Percentiles rank a stretch among this genome's conserved stretches.
Evolutionary conservation across 2,329 filamentous ascomycete species (phyloP).

Genomic region (Ascosphaera apis): DNA sequence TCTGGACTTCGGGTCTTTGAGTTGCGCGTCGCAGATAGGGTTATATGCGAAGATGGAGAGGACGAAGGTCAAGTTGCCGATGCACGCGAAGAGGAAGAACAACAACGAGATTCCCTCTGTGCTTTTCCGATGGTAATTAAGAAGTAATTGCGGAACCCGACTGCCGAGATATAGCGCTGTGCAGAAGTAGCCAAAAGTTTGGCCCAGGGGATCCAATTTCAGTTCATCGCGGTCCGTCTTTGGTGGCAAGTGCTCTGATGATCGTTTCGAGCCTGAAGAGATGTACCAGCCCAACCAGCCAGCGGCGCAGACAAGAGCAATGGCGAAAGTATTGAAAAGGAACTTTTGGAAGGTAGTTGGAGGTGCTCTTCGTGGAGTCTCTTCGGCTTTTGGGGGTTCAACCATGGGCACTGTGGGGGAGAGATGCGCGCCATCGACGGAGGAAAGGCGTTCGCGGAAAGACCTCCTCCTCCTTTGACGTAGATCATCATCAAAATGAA

Average conservation of each 20-base stretch:
- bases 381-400: slow-evolving; percentile 19
- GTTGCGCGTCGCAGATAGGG: slow-evolving; percentile 38
- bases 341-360: slow-evolving; percentile 23
- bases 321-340: slow-evolving; percentile 50
- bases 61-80: slow-evolving; percentile 87
- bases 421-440: slow-evolving; percentile 42
- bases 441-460: slow-evolving; percentile 25
- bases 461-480: no score
- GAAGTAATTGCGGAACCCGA: slow-evolving; percentile 66
- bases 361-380: slow-evolving; percentile 8
- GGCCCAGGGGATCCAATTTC: slow-evolving; percentile 52
- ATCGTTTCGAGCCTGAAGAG: slow-evolving; percentile 25
- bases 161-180: slow-evolving; percentile 74
- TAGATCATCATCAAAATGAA: no score
- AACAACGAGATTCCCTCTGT: slow-evolving; percentile 84
- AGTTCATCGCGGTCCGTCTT: no score
- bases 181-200: slow-evolving; percentile 85
- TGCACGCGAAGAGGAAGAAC: slow-evolving; percentile 90
- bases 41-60: slow-evolving; percentile 80
- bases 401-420: slow-evolving; percentile 68
- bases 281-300: slow-evolving; percentile 76
- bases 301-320: slow-evolving; percentile 62
- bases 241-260: slow-evolving; percentile 14
- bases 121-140: slow-evolving; percentile 80
- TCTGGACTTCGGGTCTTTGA: no score